These are phyloP conservation scores for Brassica juncea DNA, from an alignment of 345 rosid genomes.

Conservation along the genomic window DNA sequence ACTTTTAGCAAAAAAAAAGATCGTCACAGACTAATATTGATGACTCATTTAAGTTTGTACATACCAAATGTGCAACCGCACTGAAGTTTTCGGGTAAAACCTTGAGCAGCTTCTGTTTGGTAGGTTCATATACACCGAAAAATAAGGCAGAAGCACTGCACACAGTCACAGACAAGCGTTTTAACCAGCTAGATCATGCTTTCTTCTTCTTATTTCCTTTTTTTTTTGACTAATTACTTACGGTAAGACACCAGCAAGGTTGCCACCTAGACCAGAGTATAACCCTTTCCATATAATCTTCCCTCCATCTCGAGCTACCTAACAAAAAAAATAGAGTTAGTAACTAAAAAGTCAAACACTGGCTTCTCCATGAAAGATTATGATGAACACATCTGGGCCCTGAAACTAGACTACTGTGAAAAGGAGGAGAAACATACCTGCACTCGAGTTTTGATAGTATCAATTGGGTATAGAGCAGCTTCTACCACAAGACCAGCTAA, in stretches of 20 bases:
- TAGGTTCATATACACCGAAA: slow-evolving; percentile 72
- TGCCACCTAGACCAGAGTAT: slow-evolving; percentile 86
- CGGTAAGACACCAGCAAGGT: slow-evolving; percentile 85
- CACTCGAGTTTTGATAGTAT: slow-evolving; percentile 81
- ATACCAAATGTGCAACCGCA: slow-evolving; percentile 67
- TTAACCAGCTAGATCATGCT: background rate
- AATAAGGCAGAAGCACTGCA: slow-evolving; percentile 69
- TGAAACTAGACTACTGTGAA: background rate
- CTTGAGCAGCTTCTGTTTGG: slow-evolving; percentile 58
- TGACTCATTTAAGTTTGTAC: background rate
- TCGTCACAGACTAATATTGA: background rate
- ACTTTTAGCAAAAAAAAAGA: background rate
- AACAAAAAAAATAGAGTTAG: background rate
- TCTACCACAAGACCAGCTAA: slow-evolving; percentile 81
- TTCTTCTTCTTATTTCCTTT: background rate
- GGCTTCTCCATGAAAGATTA: background rate
- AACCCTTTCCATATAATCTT: slow-evolving; percentile 65
- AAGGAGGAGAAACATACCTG: slow-evolving; percentile 49
- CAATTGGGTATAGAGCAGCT: slow-evolving; percentile 82
- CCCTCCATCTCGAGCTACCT: slow-evolving; percentile 76
- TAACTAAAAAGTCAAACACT: background rate
- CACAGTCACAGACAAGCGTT: background rate
- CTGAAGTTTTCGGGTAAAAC: slow-evolving; percentile 57
- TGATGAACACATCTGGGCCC: background rate
- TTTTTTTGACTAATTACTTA: slow-evolving; percentile 44